These are phyloP conservation scores for Phytophthora foliorum DNA, from an alignment of 352 stramenopile species.

Conservation along the genomic window DNA sequence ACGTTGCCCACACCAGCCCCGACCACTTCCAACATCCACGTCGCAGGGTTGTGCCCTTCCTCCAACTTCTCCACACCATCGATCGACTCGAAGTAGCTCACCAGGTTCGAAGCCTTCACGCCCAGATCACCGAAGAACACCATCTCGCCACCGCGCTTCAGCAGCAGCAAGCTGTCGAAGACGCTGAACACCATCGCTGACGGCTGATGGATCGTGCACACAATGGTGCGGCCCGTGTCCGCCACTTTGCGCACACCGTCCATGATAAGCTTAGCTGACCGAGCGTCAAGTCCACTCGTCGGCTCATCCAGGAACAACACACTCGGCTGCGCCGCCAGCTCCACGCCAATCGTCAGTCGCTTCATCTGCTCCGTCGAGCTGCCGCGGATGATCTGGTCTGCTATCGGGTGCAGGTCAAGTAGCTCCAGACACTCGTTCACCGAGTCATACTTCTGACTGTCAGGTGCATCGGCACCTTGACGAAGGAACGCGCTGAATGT, in stretches of 20 bases:
- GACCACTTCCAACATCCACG: slow-evolving; percentile 86
- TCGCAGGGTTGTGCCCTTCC: slow-evolving; percentile 81
- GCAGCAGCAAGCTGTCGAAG: slow-evolving; percentile 82
- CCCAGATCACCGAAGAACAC: slow-evolving; percentile 70
- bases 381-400: slow-evolving; percentile 46
- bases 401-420: slow-evolving; percentile 36
- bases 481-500: slow-evolving; percentile 87
- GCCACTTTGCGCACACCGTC: slow-evolving; percentile 82
- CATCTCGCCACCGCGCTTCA: slow-evolving; percentile 61
- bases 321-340: slow-evolving; percentile 80
- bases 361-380: slow-evolving; percentile 57
- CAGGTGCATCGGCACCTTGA: slow-evolving; percentile 33
- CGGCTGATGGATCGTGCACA: slow-evolving; percentile 93
- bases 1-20: slow-evolving; percentile 53
- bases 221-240: slow-evolving; percentile 58
- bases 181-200: slow-evolving; percentile 41
- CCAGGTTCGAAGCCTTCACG: slow-evolving; percentile 39
- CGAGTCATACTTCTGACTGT: slow-evolving; percentile 36
- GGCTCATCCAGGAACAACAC: slow-evolving; percentile 85
- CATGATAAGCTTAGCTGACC: slow-evolving; percentile 81
- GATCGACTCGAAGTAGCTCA: slow-evolving; percentile 69
- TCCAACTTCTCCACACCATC: slow-evolving; percentile 47
- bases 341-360: slow-evolving; percentile 57
- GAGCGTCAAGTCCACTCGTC: slow-evolving; percentile 84
- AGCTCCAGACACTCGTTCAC: slow-evolving; percentile 47